These are phyloP conservation scores for Ichthyophonus hoferi DNA, from an alignment of 208 protist species.

Conservation along the genomic window DNA sequence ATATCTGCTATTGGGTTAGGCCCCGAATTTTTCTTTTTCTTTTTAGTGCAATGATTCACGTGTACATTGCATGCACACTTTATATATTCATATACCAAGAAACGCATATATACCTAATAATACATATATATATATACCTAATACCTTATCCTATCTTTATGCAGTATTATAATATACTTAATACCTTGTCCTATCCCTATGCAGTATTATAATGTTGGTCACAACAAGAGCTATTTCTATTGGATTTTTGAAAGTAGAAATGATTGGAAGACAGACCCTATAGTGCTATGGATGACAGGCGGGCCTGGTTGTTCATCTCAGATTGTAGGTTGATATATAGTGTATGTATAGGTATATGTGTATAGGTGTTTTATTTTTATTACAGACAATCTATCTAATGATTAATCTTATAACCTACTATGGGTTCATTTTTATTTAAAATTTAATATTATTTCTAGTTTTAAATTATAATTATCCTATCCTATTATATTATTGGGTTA, in stretches of 20 bases:
- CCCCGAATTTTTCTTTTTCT: too few relatives aligned
- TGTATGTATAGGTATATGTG: neutral
- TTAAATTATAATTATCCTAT: too few relatives aligned
- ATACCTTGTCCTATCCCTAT: neutral
- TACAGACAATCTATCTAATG: too few relatives aligned
- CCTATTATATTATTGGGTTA: too few relatives aligned
- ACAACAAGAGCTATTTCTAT: slow-evolving; percentile 65
- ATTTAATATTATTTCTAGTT: too few relatives aligned
- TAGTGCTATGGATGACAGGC: slow-evolving; percentile 75
- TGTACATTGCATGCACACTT: neutral
- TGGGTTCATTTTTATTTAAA: too few relatives aligned
- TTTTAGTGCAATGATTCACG: too few relatives aligned
- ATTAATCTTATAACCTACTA: too few relatives aligned
- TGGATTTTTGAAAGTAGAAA: slow-evolving; percentile 73
- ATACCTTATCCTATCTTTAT: neutral
- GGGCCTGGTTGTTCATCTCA: neutral
- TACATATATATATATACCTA: neutral
- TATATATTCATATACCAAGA: neutral
- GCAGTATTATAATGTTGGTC: neutral
- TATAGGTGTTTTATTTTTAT: neutral
- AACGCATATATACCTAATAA: neutral
- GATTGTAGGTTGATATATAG: neutral
- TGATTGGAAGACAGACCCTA: slow-evolving; percentile 58
- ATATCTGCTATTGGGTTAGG: too few relatives aligned
- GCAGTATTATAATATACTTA: too few relatives aligned